Percentiles rank a stretch among this genome's conserved stretches.
Conservation (phyloP, 2,329 filamentous ascomycete species). For the Exophiala dermatitidis region DNA sequence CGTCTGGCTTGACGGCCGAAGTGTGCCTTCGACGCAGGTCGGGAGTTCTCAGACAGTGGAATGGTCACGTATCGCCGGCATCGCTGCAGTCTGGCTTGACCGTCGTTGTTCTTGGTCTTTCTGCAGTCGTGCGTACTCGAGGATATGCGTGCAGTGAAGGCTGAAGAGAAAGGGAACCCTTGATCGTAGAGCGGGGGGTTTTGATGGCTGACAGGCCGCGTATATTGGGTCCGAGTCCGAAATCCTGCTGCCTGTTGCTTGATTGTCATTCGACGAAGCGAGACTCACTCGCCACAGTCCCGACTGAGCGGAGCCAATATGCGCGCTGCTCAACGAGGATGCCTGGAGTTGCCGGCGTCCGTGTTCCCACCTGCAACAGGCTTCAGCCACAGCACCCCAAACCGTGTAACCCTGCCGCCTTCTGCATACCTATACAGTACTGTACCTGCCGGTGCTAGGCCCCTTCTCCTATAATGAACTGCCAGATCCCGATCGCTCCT, state of each 20-base stretch:
- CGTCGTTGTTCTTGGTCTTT: not conserved
- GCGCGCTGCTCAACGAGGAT: not conserved
- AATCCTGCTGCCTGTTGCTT: slow-evolving; percentile 21
- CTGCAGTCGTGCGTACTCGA: not conserved
- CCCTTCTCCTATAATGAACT: no score
- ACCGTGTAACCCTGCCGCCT: no score
- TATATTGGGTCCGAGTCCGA: slow-evolving; percentile 11
- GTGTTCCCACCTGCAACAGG: no score
- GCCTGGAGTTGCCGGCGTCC: not conserved
- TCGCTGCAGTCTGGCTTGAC: no score
- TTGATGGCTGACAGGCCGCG: slow-evolving; percentile 12
- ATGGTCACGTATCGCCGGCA: no score
- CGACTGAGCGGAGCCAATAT: not conserved
- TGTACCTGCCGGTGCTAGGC: no score
- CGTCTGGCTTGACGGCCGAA: not conserved
- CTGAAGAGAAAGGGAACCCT: not conserved
- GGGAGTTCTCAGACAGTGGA: not conserved
- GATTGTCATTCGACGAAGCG: not conserved
- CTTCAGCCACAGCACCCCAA: no score
- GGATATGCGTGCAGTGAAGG: not conserved
- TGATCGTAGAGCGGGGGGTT: slow-evolving; percentile 1
- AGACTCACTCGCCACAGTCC: not conserved
- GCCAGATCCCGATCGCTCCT: no score
- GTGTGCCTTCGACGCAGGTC: not conserved
- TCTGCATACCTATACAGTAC: no score